These are phyloP conservation scores for Graphilbum fragrans DNA, from an alignment of 2,329 filamentous ascomycete genomes.

Conservation along the genomic window DNA sequence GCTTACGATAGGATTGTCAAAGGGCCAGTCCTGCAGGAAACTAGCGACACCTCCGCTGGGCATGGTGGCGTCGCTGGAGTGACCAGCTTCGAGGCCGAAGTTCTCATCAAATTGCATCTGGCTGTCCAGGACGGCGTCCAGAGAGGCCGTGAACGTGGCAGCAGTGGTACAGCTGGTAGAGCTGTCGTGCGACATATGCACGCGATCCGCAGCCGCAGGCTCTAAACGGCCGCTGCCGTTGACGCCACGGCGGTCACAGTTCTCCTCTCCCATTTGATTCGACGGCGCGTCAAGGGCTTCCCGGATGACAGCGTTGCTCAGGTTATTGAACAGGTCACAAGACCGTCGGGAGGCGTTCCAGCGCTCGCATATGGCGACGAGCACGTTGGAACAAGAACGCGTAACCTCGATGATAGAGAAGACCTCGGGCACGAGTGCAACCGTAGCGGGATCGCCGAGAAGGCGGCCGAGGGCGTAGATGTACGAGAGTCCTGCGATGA, in stretches of 20 bases:
- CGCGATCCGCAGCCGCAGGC: no score
- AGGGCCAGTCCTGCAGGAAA: slow-evolving; percentile 3
- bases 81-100: not conserved
- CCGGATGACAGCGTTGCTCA: not conserved
- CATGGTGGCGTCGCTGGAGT: not conserved
- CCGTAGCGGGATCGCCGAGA: slow-evolving; percentile 3
- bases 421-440: slow-evolving; percentile 4
- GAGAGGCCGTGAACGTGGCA: no score
- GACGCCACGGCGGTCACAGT: not conserved
- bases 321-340: not conserved
- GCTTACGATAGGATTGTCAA: not conserved
- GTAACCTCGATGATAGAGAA: slow-evolving; percentile 7
- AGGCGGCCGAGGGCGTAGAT: slow-evolving; percentile 10
- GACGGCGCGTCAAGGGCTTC: not conserved
- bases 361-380: slow-evolving; percentile 12
- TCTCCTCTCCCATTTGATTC: not conserved
- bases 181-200: not conserved
- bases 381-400: slow-evolving; percentile 11
- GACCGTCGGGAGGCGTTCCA: slow-evolving; percentile 9
- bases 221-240: not conserved
- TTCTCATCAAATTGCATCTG: slow-evolving; percentile 1
- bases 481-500: slow-evolving; percentile 11
- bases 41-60: not conserved
- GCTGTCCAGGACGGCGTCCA: not conserved
- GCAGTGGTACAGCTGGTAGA: no score